phyloP scores from a whole-genome alignment of 257 asterid species.

The Eucommia ulmoides region DNA sequence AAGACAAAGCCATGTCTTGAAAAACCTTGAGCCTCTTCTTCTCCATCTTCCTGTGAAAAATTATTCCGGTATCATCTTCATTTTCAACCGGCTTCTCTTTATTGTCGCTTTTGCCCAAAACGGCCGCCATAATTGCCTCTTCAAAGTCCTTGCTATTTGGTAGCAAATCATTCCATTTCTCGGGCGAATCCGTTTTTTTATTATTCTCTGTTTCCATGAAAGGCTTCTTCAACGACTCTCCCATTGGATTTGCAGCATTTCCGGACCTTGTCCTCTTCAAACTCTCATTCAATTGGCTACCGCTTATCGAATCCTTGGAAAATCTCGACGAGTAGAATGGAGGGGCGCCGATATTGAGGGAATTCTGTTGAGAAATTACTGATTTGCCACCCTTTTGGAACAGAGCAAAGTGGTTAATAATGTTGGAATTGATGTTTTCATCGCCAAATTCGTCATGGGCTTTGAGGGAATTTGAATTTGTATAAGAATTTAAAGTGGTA shows the following conservation, averaged over 20 bases:
- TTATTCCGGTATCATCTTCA: slow-evolving; percentile 6
- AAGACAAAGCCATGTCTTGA: slow-evolving; percentile 59
- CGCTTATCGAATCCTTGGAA: slow-evolving; percentile 6
- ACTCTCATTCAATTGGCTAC: slow-evolving; percentile 17
- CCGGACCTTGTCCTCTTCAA: slow-evolving; percentile 73
- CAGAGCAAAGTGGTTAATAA: slow-evolving; percentile 15
- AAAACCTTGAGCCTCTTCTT: slow-evolving; percentile 89
- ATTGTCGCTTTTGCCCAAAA: slow-evolving; percentile 24
- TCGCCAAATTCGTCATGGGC: slow-evolving; percentile 40
- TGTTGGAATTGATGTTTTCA: slow-evolving; percentile 44
- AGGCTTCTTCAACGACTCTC: slow-evolving; percentile 10
- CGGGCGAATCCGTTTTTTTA: slow-evolving; percentile 32
- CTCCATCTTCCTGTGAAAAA: slow-evolving; percentile 37
- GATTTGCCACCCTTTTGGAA: slow-evolving; percentile 17
- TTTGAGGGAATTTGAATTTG: slow-evolving; percentile 4
- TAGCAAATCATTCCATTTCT: slow-evolving; percentile 20
- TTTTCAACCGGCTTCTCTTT: slow-evolving; percentile 9
- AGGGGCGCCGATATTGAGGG: slow-evolving; percentile 56
- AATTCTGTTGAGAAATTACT: slow-evolving; percentile 17
- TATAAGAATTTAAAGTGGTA: too few relatives aligned
- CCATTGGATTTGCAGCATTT: slow-evolving; percentile 17
- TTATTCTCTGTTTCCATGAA: slow-evolving; percentile 25
- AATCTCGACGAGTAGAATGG: slow-evolving; percentile 53
- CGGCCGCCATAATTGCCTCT: slow-evolving; percentile 76
- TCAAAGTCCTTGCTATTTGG: slow-evolving; percentile 79